These are phyloP conservation scores for Xylariaceae sp. DNA, from an alignment of 2,329 filamentous ascomycete species.

Conservation along the genomic window DNA sequence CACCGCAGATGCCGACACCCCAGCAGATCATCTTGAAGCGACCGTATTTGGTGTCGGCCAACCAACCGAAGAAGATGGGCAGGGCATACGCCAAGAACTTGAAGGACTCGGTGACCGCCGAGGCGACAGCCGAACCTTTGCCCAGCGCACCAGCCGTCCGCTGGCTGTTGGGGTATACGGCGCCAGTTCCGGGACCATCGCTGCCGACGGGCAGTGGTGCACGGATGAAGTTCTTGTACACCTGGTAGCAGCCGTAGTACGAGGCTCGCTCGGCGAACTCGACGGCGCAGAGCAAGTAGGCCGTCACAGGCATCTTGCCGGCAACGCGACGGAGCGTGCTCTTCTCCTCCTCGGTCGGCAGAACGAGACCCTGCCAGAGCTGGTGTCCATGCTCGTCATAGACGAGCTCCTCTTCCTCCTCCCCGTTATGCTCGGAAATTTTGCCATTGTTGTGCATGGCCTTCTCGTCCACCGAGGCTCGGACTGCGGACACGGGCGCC, in stretches of 20 bases:
- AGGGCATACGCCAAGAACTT: conserved; percentile 43
- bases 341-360: conserved; percentile 43
- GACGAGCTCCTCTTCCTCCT: conserved; percentile 6
- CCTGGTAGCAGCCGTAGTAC: conserved; percentile 44
- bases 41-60: conserved; percentile 38
- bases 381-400: conserved; percentile 24
- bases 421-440: neutral
- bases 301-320: conserved; percentile 38
- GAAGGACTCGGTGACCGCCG: conserved; percentile 41
- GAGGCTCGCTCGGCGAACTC: conserved; percentile 48
- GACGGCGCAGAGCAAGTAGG: conserved; percentile 43
- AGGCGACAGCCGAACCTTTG: conserved; percentile 41
- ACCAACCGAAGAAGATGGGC: conserved; percentile 37
- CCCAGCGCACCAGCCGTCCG: conserved; percentile 44
- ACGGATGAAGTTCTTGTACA: conserved; percentile 51
- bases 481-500: conserved; percentile 8
- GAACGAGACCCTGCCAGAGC: conserved; percentile 27
- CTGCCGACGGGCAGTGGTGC: conserved; percentile 45
- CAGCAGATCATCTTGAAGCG: conserved; percentile 32
- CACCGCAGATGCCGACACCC: conserved; percentile 29
- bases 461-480: conserved; percentile 12
- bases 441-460: neutral
- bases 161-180: conserved; percentile 24
- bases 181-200: conserved; percentile 29
- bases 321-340: conserved; percentile 40